Evolutionary conservation across 2,329 filamentous ascomycete species (phyloP).

Genomic region (Gremmenia infestans): DNA sequence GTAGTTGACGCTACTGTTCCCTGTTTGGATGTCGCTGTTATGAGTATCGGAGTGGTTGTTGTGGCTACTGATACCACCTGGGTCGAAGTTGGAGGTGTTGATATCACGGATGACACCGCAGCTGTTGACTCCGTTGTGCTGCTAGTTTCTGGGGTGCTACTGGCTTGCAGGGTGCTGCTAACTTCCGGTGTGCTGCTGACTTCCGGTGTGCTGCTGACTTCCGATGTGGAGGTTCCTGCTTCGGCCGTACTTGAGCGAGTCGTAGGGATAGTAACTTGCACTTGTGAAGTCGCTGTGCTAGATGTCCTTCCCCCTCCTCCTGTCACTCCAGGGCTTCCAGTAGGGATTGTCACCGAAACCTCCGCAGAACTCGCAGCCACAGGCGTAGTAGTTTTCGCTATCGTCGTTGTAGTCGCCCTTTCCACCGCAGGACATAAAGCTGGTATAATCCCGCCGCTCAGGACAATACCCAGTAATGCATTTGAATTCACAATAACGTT

Average conservation of each 20-base stretch:
- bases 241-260: background rate
- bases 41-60: background rate
- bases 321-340: slow-evolving; percentile 2
- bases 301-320: slow-evolving; percentile 1
- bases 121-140: background rate
- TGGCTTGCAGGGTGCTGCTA: too few species aligned
- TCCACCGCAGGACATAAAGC: slow-evolving; percentile 23
- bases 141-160: background rate
- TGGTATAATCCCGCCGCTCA: slow-evolving; percentile 25
- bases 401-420: slow-evolving; percentile 9
- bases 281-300: background rate
- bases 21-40: background rate
- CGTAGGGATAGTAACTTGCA: background rate
- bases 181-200: too few species aligned
- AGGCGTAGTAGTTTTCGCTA: background rate
- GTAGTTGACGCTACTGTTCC: background rate
- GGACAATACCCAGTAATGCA: slow-evolving; percentile 28
- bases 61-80: background rate
- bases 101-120: background rate
- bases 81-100: background rate
- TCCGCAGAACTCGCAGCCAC: background rate
- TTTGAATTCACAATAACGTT: slow-evolving; percentile 17
- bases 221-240: background rate
- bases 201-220: too few species aligned
- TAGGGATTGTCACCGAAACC: slow-evolving; percentile 9